Base-by-base conservation (phyloP, 208 protist species). In the Trypanosoma boissoni region DNA sequence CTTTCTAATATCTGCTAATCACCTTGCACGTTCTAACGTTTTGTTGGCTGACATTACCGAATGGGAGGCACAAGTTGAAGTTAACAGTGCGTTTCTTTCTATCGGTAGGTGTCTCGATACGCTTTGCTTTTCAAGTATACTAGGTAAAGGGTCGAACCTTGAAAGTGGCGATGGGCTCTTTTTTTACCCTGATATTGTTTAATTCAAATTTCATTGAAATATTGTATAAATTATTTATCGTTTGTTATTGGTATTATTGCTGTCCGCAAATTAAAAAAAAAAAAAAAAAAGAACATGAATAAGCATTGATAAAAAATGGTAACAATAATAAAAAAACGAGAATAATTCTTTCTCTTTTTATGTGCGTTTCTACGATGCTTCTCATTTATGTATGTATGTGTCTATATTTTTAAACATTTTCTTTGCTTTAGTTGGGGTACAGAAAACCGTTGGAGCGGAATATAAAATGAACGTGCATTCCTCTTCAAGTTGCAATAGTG, bases 51-150 rank as follows among this genome's bases (percentile, higher is more conserved):
- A 69, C 48, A 24, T 69, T 10, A 58, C 14, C 28, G 63, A 69
- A 37, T 69, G 63, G 63, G 63, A 69, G 27, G 46, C 52, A 29
- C 44, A 58, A 34, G 48, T 62, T 18, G 63, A 69, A 31, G 34
- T 69, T 52, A 34, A 32, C 24, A 69, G 63, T 58, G 48, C 63
- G 2, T 69, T 57, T 46, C 37, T 69, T n/a, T 60, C 37, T 16
- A 69, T 69, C 54, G 63, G 55, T 39, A 55, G 28, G 29, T 69
- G 63, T 26, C 31, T 69, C n/a, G 63, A 69, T 21, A 52, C 21
- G 8, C 48, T 69, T 34, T 69, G 63, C 37, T 62, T 69, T 51
- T 45, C 63, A 49, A 41, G 48, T 51, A 32, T 63, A 23, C 10
- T 62, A 20, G 55, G 54, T 7, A 55, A 41, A 42, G 18, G 46